Evolutionary conservation across 768 basidiomycete genomes (phyloP).

Genomic region (Kondoa subrosea): DNA sequence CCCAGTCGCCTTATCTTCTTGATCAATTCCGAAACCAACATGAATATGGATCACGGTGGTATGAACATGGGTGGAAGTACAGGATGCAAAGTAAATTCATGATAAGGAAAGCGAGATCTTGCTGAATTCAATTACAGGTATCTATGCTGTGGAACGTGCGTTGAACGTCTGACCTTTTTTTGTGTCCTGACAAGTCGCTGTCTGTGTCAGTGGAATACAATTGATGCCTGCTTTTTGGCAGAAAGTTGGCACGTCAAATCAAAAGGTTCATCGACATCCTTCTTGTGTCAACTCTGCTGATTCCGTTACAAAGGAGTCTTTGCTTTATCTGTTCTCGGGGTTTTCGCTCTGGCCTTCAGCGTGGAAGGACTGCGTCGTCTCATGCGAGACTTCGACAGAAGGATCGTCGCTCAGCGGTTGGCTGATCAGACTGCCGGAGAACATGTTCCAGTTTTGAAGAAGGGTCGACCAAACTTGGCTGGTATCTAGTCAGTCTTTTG

Average conservation of each 20-base stretch:
- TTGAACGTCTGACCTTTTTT: not conserved
- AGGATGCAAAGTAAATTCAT: conserved; percentile 11
- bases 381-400: conserved; percentile 32
- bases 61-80: not conserved
- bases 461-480: not conserved
- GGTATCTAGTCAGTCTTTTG: conserved; percentile 3
- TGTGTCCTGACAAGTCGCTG: not conserved
- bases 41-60: conserved; percentile 7
- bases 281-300: not conserved
- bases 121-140: not conserved
- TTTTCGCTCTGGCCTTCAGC: conserved; percentile 31
- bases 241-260: conserved; percentile 29
- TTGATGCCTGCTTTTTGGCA: conserved; percentile 31
- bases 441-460: conserved; percentile 1
- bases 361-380: conserved; percentile 31
- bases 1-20: too few species aligned
- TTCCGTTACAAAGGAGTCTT: conserved; percentile 15
- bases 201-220: conserved; percentile 29
- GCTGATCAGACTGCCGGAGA: conserved; percentile 2
- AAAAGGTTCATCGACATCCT: conserved; percentile 16
- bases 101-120: conserved; percentile 29
- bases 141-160: not conserved
- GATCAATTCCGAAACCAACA: too few species aligned
- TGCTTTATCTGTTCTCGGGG: conserved; percentile 31
- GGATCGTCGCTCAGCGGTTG: conserved; percentile 19